Evolutionary conservation across 2,329 filamentous ascomycete species (phyloP).

Genomic region (Dactylellina drechsleri): DNA sequence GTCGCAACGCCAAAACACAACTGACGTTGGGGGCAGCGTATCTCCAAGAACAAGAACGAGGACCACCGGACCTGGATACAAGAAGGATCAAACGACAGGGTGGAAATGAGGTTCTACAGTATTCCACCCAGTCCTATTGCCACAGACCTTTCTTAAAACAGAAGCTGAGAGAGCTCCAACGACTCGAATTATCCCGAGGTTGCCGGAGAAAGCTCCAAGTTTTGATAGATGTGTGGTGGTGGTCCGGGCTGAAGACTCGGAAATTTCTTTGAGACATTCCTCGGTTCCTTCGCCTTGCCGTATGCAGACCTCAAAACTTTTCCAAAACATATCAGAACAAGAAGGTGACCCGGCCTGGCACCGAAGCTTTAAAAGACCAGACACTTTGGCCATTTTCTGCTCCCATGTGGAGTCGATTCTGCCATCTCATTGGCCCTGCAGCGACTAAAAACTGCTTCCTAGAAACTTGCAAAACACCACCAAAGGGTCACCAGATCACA

Average conservation of each 20-base stretch:
- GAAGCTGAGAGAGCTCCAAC: slow-evolving; percentile 6
- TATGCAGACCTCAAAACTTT: slow-evolving; percentile 17
- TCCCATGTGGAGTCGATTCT: slow-evolving; percentile 34
- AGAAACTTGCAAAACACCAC: slow-evolving; percentile 11
- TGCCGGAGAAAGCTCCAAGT: not conserved
- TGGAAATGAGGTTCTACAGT: slow-evolving; percentile 30
- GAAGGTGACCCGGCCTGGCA: slow-evolving; percentile 42
- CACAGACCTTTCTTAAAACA: slow-evolving; percentile 4
- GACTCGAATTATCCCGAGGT: not conserved
- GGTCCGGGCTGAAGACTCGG: slow-evolving; percentile 14
- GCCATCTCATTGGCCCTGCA: slow-evolving; percentile 32
- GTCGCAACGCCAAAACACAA: slow-evolving; percentile 15
- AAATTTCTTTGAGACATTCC: slow-evolving; percentile 50
- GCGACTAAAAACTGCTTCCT: not conserved
- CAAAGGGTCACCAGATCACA: slow-evolving; percentile 13
- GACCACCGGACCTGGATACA: not conserved
- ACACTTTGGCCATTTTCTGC: slow-evolving; percentile 10
- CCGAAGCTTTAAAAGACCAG: slow-evolving; percentile 35
- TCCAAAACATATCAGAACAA: slow-evolving; percentile 49
- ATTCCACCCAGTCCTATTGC: not conserved
- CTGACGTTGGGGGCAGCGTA: not conserved
- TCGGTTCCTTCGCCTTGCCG: slow-evolving; percentile 25
- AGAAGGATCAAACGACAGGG: not conserved
- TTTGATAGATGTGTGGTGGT: not conserved
- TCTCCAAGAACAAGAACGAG: not conserved